Percentiles rank a stretch among this genome's conserved stretches.
Evolutionary conservation across 108 stramenopile species (phyloP).

Genomic region (Cyclotella baltica): DNA sequence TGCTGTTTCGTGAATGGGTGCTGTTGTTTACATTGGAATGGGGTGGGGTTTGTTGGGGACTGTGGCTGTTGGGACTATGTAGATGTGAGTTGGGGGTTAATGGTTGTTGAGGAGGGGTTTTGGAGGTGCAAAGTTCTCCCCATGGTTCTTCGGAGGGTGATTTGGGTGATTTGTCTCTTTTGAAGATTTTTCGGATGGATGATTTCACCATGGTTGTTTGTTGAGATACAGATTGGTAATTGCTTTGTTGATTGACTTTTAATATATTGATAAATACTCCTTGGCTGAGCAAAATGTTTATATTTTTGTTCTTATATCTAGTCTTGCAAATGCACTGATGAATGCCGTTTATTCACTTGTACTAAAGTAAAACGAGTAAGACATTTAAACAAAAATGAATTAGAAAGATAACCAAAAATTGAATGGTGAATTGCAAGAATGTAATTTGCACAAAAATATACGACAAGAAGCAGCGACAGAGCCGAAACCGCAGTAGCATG

Average conservation of each 20-base stretch:
- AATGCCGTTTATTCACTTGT: too few relatives aligned
- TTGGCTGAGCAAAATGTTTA: too few relatives aligned
- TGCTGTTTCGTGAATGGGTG: not conserved
- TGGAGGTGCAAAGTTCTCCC: slow-evolving; percentile 20
- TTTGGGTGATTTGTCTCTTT: slow-evolving; percentile 14
- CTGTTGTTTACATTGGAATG: not conserved
- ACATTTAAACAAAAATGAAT: too few relatives aligned
- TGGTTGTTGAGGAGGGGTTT: not conserved
- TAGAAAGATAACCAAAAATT: too few relatives aligned
- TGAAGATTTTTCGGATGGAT: slow-evolving; percentile 7
- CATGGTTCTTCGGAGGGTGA: slow-evolving; percentile 19
- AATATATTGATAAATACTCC: not conserved
- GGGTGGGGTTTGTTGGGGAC: not conserved
- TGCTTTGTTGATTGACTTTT: not conserved
- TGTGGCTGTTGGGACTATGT: not conserved
- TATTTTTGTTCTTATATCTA: too few relatives aligned
- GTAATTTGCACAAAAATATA: too few relatives aligned
- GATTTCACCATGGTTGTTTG: slow-evolving; percentile 8
- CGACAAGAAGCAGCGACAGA: too few relatives aligned
- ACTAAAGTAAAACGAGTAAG: too few relatives aligned
- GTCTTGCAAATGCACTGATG: too few relatives aligned
- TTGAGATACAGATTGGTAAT: not conserved
- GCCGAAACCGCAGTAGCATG: too few relatives aligned
- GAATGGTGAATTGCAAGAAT: too few relatives aligned
- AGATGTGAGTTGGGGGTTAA: not conserved